phyloP scores from a whole-genome alignment of 2,329 filamentous ascomycete species.

The Diaporthe aspalathi region DNA sequence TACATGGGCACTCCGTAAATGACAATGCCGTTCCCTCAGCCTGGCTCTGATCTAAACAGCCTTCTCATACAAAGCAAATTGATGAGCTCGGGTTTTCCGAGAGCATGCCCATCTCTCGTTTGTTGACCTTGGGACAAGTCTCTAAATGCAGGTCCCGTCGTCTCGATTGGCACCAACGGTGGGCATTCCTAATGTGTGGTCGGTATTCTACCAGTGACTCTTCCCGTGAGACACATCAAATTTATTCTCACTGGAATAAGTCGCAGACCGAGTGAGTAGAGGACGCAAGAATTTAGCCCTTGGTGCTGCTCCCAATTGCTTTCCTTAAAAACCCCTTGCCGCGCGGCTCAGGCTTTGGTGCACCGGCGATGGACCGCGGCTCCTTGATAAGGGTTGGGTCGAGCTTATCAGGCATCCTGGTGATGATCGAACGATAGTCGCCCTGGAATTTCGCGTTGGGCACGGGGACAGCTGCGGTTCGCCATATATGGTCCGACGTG shows the following conservation, averaged over 20 bases:
- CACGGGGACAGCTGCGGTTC: conserved; percentile 71
- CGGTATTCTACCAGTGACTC: not conserved
- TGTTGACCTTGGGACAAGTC: not conserved
- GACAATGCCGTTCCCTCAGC: conserved; percentile 33
- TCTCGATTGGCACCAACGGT: not conserved
- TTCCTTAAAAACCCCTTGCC: conserved; percentile 64
- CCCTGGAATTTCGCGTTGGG: conserved; percentile 72
- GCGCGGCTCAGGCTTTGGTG: conserved; percentile 73
- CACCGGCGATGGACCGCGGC: conserved; percentile 87
- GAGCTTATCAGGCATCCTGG: conserved; percentile 81
- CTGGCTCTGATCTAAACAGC: conserved; percentile 37
- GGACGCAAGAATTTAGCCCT: not conserved
- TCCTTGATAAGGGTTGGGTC: conserved; percentile 92
- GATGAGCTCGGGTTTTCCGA: not conserved
- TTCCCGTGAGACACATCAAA: not conserved
- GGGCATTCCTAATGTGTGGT: not conserved
- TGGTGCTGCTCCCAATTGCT: conserved; percentile 55
- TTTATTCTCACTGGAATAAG: not conserved
- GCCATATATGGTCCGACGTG: conserved; percentile 83
- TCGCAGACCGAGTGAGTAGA: not conserved
- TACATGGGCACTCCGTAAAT: conserved; percentile 37
- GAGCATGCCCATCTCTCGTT: not conserved
- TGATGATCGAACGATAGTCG: conserved; percentile 70
- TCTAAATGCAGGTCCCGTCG: not conserved
- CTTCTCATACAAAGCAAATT: conserved; percentile 16